These are phyloP conservation scores for Populus hybrid DNA, from an alignment of 441 rosid genomes.

Conservation along the genomic window DNA sequence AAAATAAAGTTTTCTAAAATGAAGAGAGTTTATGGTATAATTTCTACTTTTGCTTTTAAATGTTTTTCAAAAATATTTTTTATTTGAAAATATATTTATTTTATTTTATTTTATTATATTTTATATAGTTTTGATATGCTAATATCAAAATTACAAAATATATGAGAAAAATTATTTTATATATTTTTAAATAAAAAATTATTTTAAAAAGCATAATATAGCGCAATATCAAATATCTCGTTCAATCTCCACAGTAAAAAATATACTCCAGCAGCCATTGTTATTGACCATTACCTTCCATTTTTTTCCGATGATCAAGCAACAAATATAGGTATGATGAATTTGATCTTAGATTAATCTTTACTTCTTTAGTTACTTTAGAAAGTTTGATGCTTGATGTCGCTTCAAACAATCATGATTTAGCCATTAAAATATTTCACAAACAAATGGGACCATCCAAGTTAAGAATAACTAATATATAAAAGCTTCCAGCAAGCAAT, in stretches of 20 bases:
- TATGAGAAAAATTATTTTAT: too few relatives aligned
- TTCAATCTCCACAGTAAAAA: too few relatives aligned
- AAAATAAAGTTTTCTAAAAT: too few relatives aligned
- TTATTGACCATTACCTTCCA: not conserved
- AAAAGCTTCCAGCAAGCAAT: not conserved
- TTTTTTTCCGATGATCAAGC: not conserved
- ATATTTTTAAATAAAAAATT: too few relatives aligned
- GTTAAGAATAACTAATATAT: not conserved
- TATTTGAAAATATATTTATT: too few relatives aligned
- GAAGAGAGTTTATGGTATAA: too few relatives aligned
- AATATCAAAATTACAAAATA: too few relatives aligned
- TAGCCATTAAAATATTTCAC: not conserved
- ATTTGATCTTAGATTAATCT: not conserved
- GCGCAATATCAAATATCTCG: too few relatives aligned
- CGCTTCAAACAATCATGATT: not conserved
- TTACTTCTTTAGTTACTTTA: not conserved
- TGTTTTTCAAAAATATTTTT: too few relatives aligned
- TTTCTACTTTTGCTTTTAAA: accelerated
- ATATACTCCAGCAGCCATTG: not conserved
- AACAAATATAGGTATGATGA: not conserved
- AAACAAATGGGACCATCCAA: not conserved
- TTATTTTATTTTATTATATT: too few relatives aligned
- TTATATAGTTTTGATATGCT: too few relatives aligned
- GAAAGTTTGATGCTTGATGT: not conserved
- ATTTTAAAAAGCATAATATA: accelerated